Percentiles rank a stretch among this genome's conserved stretches.
These are phyloP conservation scores for Colletotrichum lindemuthianum DNA, from an alignment of 2,329 filamentous ascomycete species.

Conservation along the genomic window DNA sequence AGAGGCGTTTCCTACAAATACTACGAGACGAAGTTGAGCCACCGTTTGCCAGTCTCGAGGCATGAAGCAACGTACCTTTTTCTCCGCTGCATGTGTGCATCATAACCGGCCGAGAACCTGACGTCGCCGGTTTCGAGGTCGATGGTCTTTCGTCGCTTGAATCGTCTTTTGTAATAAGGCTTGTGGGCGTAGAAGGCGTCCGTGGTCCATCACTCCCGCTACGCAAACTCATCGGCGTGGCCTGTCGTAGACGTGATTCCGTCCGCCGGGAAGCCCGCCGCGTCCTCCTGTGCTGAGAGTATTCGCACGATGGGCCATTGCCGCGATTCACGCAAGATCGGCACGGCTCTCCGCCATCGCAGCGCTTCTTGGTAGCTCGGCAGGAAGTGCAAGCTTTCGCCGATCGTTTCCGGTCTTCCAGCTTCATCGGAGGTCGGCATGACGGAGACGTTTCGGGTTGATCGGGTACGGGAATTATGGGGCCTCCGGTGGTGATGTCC, in stretches of 20 bases:
- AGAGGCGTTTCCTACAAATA: constrained; percentile 61
- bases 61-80: background rate
- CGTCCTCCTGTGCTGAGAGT: constrained; percentile 2
- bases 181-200: background rate
- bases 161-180: background rate
- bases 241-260: background rate
- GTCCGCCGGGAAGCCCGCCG: background rate
- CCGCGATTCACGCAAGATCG: constrained; percentile 16
- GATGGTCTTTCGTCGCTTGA: too few relatives aligned
- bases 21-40: constrained; percentile 39
- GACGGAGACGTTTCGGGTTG: background rate
- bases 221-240: background rate
- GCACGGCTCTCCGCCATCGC: constrained; percentile 59
- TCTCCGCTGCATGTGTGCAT: constrained; percentile 22
- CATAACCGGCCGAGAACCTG: constrained; percentile 1
- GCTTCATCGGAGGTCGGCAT: constrained; percentile 63
- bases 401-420: constrained; percentile 59
- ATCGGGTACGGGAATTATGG: background rate
- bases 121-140: background rate
- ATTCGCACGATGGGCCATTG: constrained; percentile 2
- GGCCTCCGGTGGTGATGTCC: background rate
- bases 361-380: constrained; percentile 61
- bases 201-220: background rate
- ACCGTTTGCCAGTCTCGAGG: background rate
- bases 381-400: constrained; percentile 60